Evolutionary conservation across 148 eudicot species (phyloP).

Genomic region (Nepenthes mirabilis): DNA sequence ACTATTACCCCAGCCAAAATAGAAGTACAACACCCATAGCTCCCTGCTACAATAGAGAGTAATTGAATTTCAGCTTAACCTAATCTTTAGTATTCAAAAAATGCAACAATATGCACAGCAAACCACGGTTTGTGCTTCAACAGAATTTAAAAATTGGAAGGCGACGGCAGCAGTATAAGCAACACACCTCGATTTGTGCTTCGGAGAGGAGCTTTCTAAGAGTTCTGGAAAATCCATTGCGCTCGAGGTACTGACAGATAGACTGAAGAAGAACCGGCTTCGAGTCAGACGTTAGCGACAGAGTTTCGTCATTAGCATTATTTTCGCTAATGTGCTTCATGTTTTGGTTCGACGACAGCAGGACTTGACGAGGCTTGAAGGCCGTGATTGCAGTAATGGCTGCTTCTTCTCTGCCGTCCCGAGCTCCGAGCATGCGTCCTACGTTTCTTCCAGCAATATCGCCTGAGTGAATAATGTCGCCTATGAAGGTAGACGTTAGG

Average conservation of each 20-base stretch:
- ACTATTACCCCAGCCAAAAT: no score
- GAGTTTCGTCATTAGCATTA: background rate
- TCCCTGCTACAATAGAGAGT: no score
- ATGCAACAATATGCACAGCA: no score
- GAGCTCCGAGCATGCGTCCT: no score
- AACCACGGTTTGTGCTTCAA: no score
- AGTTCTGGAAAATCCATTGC: conserved; percentile 41
- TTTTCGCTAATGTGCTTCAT: conserved; percentile 2
- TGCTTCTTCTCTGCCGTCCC: background rate
- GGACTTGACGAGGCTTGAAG: conserved; percentile 50
- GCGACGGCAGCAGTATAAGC: background rate
- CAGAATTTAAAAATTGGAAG: background rate
- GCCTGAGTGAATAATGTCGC: no score
- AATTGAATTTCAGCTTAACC: no score
- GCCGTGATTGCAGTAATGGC: conserved; percentile 12
- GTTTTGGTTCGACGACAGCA: conserved; percentile 18
- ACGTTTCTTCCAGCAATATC: no score
- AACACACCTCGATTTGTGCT: conserved; percentile 48
- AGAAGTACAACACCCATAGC: no score
- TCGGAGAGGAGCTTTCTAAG: conserved; percentile 47
- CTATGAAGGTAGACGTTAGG: no score
- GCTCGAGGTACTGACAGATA: conserved; percentile 35
- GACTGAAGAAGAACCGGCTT: conserved; percentile 32
- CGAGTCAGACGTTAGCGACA: conserved; percentile 21
- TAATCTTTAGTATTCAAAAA: no score